Percentiles rank a stretch among this genome's conserved stretches.
These are phyloP conservation scores for Limnomonas spitsbergensis DNA, from an alignment of 139 green algal genomes.

Conservation along the genomic window DNA sequence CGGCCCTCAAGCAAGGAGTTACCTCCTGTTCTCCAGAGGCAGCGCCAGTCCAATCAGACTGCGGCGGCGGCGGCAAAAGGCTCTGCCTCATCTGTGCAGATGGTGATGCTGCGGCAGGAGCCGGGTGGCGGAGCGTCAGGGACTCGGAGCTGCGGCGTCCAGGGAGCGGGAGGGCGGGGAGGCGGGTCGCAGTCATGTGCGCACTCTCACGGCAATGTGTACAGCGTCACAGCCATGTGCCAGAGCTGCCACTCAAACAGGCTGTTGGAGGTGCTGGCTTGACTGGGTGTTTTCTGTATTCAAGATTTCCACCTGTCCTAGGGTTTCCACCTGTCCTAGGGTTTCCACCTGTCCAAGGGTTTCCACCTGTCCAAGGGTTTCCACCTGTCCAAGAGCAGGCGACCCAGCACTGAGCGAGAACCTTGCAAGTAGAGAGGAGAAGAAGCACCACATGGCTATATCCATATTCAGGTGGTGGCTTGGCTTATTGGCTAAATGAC, in stretches of 20 bases:
- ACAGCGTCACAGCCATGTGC: slow-evolving; percentile 52
- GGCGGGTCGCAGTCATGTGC: slow-evolving; percentile 16
- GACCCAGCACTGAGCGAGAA: background rate
- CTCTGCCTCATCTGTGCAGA: too few relatives aligned
- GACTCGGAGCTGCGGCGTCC: too few relatives aligned
- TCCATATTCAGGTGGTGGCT: too few relatives aligned
- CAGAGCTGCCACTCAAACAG: slow-evolving; percentile 56
- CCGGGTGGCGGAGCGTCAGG: background rate
- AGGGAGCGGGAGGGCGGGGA: background rate
- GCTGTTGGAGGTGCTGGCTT: slow-evolving; percentile 33
- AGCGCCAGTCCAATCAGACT: too few relatives aligned
- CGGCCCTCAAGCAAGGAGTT: too few relatives aligned
- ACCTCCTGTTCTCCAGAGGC: too few relatives aligned
- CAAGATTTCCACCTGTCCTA: background rate
- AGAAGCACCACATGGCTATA: background rate
- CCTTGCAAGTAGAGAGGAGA: too few relatives aligned
- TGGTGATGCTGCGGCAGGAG: background rate
- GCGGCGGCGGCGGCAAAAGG: too few relatives aligned
- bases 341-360: background rate
- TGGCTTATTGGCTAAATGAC: too few relatives aligned
- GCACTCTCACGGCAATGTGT: slow-evolving; percentile 31
- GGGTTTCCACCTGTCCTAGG: background rate
- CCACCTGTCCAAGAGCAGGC: background rate
- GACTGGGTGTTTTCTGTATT: background rate
- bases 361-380: background rate